Percentiles rank a stretch among this genome's conserved stretches.
phyloP scores from a whole-genome alignment of 768 basidiomycete genomes.

The Leucocoprinus leucothites region DNA sequence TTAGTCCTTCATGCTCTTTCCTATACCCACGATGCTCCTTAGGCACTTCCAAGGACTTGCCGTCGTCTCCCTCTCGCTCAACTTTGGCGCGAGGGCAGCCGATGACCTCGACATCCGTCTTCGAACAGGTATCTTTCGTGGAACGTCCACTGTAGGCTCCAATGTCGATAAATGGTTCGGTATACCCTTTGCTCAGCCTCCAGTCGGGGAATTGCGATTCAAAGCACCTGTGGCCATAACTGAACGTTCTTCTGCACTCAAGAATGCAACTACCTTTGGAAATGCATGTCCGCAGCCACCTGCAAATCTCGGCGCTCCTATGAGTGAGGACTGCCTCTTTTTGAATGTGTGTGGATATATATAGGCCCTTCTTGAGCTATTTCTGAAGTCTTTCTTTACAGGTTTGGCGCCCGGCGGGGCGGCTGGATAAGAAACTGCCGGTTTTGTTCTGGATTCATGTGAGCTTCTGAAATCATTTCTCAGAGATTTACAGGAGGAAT shows the following conservation, averaged over 20 bases:
- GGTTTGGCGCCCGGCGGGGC: conserved; percentile 33
- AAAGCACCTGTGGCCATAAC: conserved; percentile 47
- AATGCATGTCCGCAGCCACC: conserved; percentile 54
- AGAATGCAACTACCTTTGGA: conserved; percentile 47
- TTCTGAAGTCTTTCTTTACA: conserved; percentile 12
- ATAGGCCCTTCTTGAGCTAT: not conserved
- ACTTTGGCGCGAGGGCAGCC: conserved; percentile 11
- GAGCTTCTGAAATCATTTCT: conserved; percentile 6
- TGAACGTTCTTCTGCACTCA: conserved; percentile 24
- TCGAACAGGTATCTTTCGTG: conserved; percentile 45
- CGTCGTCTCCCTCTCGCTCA: not conserved
- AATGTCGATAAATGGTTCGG: conserved; percentile 58
- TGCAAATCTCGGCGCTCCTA: conserved; percentile 35
- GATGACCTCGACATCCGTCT: conserved; percentile 34
- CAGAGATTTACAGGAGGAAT: too few relatives aligned
- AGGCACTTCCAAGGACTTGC: not conserved
- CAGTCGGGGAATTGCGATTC: conserved; percentile 54
- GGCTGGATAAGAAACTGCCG: conserved; percentile 26
- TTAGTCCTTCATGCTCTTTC: not conserved
- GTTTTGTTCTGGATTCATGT: conserved; percentile 38
- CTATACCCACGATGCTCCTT: not conserved
- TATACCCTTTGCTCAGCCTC: conserved; percentile 57
- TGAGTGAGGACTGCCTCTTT: conserved; percentile 52
- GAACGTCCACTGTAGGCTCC: conserved; percentile 28
- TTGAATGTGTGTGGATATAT: conserved; percentile 38